Evolutionary conservation across 441 rosid genomes (phyloP).

Genomic region (Hura crepitans): DNA sequence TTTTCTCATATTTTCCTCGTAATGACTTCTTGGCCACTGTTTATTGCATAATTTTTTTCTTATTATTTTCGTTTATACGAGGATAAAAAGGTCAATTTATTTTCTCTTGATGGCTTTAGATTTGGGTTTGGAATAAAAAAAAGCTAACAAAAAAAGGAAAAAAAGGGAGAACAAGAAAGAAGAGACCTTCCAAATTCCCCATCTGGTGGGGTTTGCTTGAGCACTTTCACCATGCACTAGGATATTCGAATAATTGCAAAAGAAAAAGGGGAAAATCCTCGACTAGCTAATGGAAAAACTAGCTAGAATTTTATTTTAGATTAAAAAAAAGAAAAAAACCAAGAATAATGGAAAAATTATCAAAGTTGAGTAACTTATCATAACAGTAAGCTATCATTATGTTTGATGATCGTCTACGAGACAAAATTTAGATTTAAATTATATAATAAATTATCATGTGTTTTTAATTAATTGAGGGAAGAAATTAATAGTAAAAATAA

Average conservation of each 20-base stretch:
- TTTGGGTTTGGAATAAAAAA: conserved; percentile 49
- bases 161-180: conserved; percentile 13
- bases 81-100: conserved; percentile 28
- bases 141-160: conserved; percentile 22
- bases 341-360: conserved; percentile 2
- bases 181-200: conserved; percentile 40
- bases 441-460: background rate
- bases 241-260: conserved; percentile 29
- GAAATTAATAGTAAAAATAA: background rate
- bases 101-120: conserved; percentile 36
- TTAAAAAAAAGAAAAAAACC: too few species aligned
- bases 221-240: conserved; percentile 36
- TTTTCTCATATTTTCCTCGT: conserved; percentile 4
- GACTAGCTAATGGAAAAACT: conserved; percentile 25
- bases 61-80: background rate
- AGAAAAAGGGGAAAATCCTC: conserved; percentile 25
- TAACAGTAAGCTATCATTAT: background rate
- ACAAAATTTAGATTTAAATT: too few species aligned
- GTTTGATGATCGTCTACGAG: too few species aligned
- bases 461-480: background rate
- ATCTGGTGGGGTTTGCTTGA: conserved; percentile 45
- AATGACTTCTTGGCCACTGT: conserved; percentile 19
- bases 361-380: background rate
- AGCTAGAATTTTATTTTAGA: too few species aligned
- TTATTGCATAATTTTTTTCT: background rate